Base-by-base conservation (phyloP, 2,329 filamentous ascomycete genomes). In the Xylariomycetidae sp. region DNA sequence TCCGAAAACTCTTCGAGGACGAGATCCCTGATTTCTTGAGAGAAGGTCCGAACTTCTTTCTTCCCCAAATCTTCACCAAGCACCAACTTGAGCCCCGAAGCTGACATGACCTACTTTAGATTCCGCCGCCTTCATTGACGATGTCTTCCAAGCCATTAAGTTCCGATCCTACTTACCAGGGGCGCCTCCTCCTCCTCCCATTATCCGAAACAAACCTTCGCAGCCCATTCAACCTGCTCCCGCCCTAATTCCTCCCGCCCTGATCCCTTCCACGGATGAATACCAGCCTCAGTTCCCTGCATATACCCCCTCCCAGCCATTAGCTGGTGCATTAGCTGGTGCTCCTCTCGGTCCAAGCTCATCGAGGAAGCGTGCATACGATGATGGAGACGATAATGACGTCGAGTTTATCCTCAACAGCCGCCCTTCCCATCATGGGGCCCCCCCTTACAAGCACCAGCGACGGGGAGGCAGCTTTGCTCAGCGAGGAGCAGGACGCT, bases 1-100 rank as follows among this genome's bases (percentile, higher is more conserved):
- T 88, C 34, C 74, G 78, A 50, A 66, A 72, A 48, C 74, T 83
- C 32, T 88, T 83, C 58, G 70, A 85, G 52, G 69, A 76, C 33
- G 82, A 88, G 56, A 78, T 90, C 25, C 73, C 76, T 3, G 85
- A 89, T 53, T 90, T 90, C 54, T 61, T 90, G 13, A 77, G 77
- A 49, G 80, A 87, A 50, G 74, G 81, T 77, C 49, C 27, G 41
- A 16, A 18, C 7, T 30, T 27, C 9, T 7, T n/a, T 8, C 7
- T 19, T 22, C 30, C 14, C 10, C n/a, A 13, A 35, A 19, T 4
- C 10, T 20, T 14, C 31, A 18, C n/a, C 23, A n/a, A 10, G 14
- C 22, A 6, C 17, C 39, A 31, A 36, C 16, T 31, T 30, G 12
- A 30, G n/a, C n/a, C n/a, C 37, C n/a, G n/a, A 36, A 17, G 19